Conservation (phyloP, 2,329 filamentous ascomycete species). For the Monosporascus sp. region DNA sequence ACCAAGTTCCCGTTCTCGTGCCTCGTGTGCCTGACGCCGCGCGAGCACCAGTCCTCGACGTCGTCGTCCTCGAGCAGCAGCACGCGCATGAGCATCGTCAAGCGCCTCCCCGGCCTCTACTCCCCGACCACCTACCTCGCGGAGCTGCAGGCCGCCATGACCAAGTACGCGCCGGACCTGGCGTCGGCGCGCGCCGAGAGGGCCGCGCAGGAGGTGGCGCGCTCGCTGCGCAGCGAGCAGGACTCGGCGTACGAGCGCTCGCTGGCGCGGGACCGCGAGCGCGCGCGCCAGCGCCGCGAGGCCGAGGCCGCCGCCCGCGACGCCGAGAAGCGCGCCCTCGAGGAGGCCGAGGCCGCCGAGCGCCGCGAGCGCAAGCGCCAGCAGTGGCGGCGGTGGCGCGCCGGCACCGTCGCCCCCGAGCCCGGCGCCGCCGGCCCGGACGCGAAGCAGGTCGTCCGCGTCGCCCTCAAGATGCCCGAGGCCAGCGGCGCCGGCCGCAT, state of each 20-base stretch:
- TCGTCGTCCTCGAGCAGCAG: conserved; percentile 38
- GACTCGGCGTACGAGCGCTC: conserved; percentile 92
- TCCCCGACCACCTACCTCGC: conserved; percentile 65
- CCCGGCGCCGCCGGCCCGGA: conserved; percentile 42
- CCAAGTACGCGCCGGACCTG: conserved; percentile 70
- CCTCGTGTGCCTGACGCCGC: conserved; percentile 80
- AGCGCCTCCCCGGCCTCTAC: conserved; percentile 69
- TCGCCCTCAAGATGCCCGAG: conserved; percentile 59
- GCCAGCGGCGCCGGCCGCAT: conserved; percentile 62
- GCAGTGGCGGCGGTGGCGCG: conserved; percentile 80
- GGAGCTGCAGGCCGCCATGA: conserved; percentile 68
- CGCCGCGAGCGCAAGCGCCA: conserved; percentile 38
- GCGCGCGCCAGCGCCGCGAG: conserved; percentile 69
- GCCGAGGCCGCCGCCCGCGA: conserved; percentile 65
- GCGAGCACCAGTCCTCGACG: conserved; percentile 47
- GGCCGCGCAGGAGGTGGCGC: conserved; percentile 73
- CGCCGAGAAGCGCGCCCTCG: conserved; percentile 56
- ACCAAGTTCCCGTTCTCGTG: conserved; percentile 91
- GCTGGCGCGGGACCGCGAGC: conserved; percentile 79
- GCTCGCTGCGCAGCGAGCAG: conserved; percentile 79
- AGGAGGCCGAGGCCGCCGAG: conserved; percentile 56
- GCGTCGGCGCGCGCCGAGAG: conserved; percentile 69
- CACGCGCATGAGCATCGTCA: conserved; percentile 85
- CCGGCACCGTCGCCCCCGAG: conserved; percentile 60
- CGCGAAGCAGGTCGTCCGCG: conserved; percentile 65